Evolutionary conservation across 441 rosid genomes (phyloP).

Genomic region (Erysimum pusillum): DNA sequence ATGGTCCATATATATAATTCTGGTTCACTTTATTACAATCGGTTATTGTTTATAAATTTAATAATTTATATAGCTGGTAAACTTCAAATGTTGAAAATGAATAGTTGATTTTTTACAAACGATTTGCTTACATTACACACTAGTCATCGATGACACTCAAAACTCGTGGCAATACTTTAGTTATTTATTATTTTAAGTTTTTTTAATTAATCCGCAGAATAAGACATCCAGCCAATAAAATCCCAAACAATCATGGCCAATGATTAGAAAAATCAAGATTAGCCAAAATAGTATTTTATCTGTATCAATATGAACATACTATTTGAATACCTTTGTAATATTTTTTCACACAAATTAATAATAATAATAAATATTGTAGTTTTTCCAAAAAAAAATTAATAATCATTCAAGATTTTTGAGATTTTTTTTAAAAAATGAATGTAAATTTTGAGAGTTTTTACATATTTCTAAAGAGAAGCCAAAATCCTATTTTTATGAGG

Average conservation of each 20-base stretch:
- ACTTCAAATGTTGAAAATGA: not conserved
- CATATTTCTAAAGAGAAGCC: no score
- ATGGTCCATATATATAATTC: conserved; percentile 30
- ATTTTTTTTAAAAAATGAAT: no score
- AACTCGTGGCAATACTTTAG: conserved; percentile 33
- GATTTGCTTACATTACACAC: conserved; percentile 44
- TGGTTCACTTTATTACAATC: conserved; percentile 1
- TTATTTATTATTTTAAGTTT: not conserved
- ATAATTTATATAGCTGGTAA: not conserved
- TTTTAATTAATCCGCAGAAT: conserved; percentile 13
- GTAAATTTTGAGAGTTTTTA: no score
- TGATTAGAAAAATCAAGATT: conserved; percentile 35
- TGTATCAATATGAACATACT: conserved; percentile 14
- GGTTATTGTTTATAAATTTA: not conserved
- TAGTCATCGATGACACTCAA: conserved; percentile 35
- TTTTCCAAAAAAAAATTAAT: no score
- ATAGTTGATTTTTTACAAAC: conserved; percentile 1
- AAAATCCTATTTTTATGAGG: no score
- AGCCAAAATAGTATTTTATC: conserved; percentile 1
- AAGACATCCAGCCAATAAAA: conserved; percentile 34
- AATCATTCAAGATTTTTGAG: no score
- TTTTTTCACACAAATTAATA: not conserved
- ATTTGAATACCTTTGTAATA: not conserved
- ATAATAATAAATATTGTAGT: not conserved
- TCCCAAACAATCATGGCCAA: conserved; percentile 31